Evolutionary conservation across 2,329 filamentous ascomycete genomes (phyloP).

Genomic region (Rhinocladiella similis): DNA sequence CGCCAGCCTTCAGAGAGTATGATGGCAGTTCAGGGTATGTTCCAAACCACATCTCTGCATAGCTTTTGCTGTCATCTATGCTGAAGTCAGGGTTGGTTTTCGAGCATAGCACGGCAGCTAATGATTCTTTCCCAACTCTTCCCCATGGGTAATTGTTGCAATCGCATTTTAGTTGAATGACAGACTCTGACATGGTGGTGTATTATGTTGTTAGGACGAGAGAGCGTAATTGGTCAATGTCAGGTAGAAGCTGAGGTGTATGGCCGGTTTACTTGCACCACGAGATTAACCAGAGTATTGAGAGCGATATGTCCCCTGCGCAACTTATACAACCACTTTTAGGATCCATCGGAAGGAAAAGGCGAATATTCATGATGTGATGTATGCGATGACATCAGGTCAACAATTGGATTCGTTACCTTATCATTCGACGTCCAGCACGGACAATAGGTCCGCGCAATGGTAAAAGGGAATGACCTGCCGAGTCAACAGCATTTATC

Average conservation of each 20-base stretch:
- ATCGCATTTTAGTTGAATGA: constrained; percentile 33
- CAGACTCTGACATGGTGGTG: constrained; percentile 25
- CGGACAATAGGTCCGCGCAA: too few species aligned
- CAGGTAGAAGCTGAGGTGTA: too few species aligned
- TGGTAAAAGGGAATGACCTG: too few species aligned
- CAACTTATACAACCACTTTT: too few species aligned
- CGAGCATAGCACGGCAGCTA: constrained; percentile 65
- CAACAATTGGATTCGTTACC: too few species aligned
- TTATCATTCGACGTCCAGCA: constrained; percentile 1
- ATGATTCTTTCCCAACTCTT: constrained; percentile 63
- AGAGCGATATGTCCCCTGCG: too few species aligned
- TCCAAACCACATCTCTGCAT: constrained; percentile 75
- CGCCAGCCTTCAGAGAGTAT: constrained; percentile 60
- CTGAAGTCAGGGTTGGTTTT: constrained; percentile 64
- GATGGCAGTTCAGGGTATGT: constrained; percentile 72
- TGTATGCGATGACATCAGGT: constrained; percentile 7
- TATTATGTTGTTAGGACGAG: not conserved
- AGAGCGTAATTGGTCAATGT: too few species aligned
- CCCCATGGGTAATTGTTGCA: constrained; percentile 67
- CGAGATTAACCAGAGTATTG: too few species aligned
- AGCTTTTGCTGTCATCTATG: constrained; percentile 63
- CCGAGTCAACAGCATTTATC: too few species aligned
- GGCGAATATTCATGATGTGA: not conserved
- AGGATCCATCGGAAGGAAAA: too few species aligned
- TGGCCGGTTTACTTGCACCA: too few species aligned